Evolutionary conservation across 352 stramenopile genomes (phyloP), one percentile per base, ranked within the genome.

Genomic region (Globisporangium acanthophoron): DNA sequence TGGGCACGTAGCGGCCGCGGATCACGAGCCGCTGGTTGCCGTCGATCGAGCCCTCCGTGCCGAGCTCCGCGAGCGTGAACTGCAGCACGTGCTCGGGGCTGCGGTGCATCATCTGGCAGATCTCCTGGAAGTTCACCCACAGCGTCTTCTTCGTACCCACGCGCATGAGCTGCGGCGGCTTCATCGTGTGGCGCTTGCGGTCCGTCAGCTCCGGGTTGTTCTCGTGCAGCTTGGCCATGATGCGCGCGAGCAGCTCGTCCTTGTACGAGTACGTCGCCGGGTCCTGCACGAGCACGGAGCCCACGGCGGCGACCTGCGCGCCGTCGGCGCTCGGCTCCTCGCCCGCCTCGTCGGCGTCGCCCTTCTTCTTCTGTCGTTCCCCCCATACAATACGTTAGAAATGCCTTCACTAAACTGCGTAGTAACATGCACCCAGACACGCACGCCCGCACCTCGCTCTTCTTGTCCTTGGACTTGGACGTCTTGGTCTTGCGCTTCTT

Each of bases 51-150:
- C 97, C 97, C 77, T 99, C 96, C 6, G 97, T 99, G 67, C 97
- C 97, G n/a, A 99, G 73, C 73, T 99, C 97, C 15, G 97, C 93
- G 63, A 99, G 92, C 66, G 99, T 99, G 73, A 99, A 99, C 65
- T 98, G 93, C 59, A 99, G 97, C 59, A 99, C 97, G 80, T 99
- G 97, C 67, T 99, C 96, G 5, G 96, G 92, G 70, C 88, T 96
- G 57, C 97, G 91, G 69, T 99, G 95, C 96, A 99, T 99, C 85
- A 98, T 98, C 67, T 95, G 93, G 67, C 96, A 99, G 53, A 97
- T 97, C 67, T 99, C 97, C 76, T 98, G 95, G 73, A 99, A 99
- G 82, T 99, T 99, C 46, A 98, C 90, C 96, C 96, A 99, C 58
- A 99, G 71, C 27, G 96, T 99, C 88, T 99, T 99, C 77, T 98